A percentile compares a stretch with the other conserved stretches of the same genome.
phyloP scores from a whole-genome alignment of 2,329 filamentous ascomycete genomes.

The Coniochaeta sp. region DNA sequence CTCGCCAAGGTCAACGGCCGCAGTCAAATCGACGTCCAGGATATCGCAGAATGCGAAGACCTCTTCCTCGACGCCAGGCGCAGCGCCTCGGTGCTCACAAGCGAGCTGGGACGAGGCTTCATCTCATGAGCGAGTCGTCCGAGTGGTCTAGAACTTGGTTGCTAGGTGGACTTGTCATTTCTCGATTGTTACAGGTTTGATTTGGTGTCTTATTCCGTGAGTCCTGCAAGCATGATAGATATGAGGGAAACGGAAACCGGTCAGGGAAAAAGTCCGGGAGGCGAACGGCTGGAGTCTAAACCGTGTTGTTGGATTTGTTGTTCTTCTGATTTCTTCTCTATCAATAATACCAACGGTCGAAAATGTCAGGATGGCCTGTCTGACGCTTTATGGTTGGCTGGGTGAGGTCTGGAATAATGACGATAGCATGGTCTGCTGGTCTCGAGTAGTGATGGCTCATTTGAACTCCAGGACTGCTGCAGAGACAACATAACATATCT shows the following conservation, averaged over 20 bases:
- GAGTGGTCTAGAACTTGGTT: conserved; percentile 5
- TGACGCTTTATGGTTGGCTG: not conserved
- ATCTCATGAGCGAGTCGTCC: conserved; percentile 40
- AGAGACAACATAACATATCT: not conserved
- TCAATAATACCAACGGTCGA: conserved; percentile 1
- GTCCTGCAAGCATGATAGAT: conserved; percentile 8
- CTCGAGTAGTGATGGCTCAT: not conserved
- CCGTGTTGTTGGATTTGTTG: conserved; percentile 11
- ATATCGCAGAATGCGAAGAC: conserved; percentile 76
- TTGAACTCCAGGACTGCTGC: not conserved
- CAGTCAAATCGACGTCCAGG: conserved; percentile 67
- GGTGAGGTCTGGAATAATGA: not conserved
- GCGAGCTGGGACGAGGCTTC: conserved; percentile 58
- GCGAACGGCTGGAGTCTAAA: conserved; percentile 17
- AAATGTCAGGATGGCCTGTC: not conserved
- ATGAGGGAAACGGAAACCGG: not conserved
- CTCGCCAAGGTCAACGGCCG: conserved; percentile 78
- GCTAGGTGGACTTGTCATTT: conserved; percentile 18
- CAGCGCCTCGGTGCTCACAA: conserved; percentile 62
- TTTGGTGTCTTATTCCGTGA: not conserved
- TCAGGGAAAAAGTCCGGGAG: conserved; percentile 12
- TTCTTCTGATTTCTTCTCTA: not conserved
- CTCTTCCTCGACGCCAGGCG: conserved; percentile 77
- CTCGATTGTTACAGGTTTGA: conserved; percentile 11
- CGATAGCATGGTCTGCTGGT: not conserved